A percentile compares a stretch with the other conserved stretches of the same genome.
Conservation (phyloP, 2,329 filamentous ascomycete species). For the Sporothrix curviconia region DNA sequence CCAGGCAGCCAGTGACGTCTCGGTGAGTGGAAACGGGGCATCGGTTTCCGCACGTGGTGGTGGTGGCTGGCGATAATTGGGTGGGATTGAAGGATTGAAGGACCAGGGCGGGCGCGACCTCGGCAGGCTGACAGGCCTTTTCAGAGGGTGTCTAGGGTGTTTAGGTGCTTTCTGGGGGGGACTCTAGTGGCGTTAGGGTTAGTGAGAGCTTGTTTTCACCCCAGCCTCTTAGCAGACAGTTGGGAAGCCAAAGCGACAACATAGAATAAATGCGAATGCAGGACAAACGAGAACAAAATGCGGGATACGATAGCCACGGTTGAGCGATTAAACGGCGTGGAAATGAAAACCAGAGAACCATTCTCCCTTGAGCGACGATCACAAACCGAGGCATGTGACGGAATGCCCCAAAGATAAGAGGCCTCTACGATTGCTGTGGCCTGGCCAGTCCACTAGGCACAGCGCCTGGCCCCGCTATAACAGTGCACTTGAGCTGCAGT, state of each 20-base stretch:
- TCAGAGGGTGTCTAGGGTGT: not conserved
- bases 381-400: not conserved
- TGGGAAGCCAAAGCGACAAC: not conserved
- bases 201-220: conserved; percentile 4
- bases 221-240: not conserved
- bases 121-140: not conserved
- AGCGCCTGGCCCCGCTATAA: not conserved
- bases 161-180: no score
- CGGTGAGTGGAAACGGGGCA: not conserved
- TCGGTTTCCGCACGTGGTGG: not conserved
- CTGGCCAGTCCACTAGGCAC: no score
- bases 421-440: no score
- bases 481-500: not conserved
- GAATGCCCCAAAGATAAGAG: not conserved
- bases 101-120: not conserved
- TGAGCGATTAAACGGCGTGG: no score
- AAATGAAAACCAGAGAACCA: no score
- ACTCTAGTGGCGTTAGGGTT: not conserved
- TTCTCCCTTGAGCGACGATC: no score
- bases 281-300: not conserved
- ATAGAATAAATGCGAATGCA: not conserved
- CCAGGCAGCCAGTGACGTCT: no score
- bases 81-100: not conserved
- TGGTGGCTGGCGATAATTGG: not conserved
- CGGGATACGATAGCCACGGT: not conserved